Base-by-base conservation (phyloP, 2,329 filamentous ascomycete genomes). In the Beauveria bassiana region DNA sequence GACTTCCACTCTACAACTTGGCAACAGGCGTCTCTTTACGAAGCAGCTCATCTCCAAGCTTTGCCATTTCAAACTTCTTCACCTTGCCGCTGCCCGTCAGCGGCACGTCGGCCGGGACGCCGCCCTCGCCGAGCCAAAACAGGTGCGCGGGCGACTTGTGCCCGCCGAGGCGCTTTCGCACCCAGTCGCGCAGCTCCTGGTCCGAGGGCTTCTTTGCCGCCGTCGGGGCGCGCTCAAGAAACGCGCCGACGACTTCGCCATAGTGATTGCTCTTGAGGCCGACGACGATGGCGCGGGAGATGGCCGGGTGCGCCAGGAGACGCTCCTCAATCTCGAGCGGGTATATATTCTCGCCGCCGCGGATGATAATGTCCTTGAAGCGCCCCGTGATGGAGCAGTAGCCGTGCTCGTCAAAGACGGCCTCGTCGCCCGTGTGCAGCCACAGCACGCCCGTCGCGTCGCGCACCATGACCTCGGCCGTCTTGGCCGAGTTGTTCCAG, bases 351-450 rank as follows among this genome's bases (percentile, higher is more conserved):
- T 90, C 87, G 53, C 88, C 88, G 60, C 87, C 88, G 67, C 88
- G 78, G 63, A 91, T 91, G 62, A 91, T 90, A 42, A 91, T 90
- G 63, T 92, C 89, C 75, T 91, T 91, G 74, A 90, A 90, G 22
- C 88, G 78, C 0, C 89, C 88, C 0, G 88, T 91, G 66, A 92
- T 91, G 7, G 78, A 80, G 66, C 87, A 90, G 69, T 89, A 90
- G 0, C 87, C 88, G 9, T 84, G 74, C 40, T 85, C 81, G 62
- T 91, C 87, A 62, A 86, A 84, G 7, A 87, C 78, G 40, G 90
- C 81, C 64, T 89, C 81, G 68, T 93, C 89, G 0, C 87, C 87
- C 0, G 87, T 90, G 64, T 85, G 82, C 64, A 72, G 75, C 87
- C 88, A 91, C 63, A 86, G 67, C 22, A 81, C 74, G 0, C 82